These are phyloP conservation scores for Claviceps sp. DNA, from an alignment of 2,329 filamentous ascomycete genomes.

Conservation along the genomic window DNA sequence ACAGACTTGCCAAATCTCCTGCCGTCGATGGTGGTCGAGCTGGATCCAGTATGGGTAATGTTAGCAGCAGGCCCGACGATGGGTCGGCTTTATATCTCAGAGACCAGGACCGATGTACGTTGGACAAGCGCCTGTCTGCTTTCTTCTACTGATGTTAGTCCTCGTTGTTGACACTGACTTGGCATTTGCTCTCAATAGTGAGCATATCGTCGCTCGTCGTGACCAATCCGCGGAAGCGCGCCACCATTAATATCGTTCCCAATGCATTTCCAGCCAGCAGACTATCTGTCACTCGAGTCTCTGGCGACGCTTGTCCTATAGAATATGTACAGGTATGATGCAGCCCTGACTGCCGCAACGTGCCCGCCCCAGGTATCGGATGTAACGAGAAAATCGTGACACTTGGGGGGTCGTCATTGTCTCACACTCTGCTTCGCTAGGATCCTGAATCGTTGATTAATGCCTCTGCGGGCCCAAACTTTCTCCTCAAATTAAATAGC, in stretches of 20 bases:
- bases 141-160: constrained; percentile 6
- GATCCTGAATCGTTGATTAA: constrained; percentile 55
- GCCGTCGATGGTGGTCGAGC: constrained; percentile 6
- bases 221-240: constrained; percentile 65
- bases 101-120: constrained; percentile 83
- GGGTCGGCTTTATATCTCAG: constrained; percentile 67
- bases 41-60: constrained; percentile 65
- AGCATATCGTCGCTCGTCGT: constrained; percentile 74
- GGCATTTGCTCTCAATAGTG: constrained; percentile 39
- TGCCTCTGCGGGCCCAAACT: constrained; percentile 44
- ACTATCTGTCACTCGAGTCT: constrained; percentile 58
- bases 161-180: constrained; percentile 4
- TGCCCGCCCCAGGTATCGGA: neutral
- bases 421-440: constrained; percentile 28
- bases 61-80: constrained; percentile 81
- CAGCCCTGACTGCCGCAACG: constrained; percentile 8
- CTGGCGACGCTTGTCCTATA: constrained; percentile 60
- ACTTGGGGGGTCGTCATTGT: neutral
- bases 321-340: constrained; percentile 78
- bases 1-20: neutral
- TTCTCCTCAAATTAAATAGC: constrained; percentile 76
- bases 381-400: neutral
- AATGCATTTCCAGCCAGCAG: constrained; percentile 79
- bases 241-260: constrained; percentile 63
- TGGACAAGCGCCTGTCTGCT: constrained; percentile 1